These are phyloP conservation scores for Diplodia intermedia DNA, from an alignment of 2,329 filamentous ascomycete species.

Conservation along the genomic window DNA sequence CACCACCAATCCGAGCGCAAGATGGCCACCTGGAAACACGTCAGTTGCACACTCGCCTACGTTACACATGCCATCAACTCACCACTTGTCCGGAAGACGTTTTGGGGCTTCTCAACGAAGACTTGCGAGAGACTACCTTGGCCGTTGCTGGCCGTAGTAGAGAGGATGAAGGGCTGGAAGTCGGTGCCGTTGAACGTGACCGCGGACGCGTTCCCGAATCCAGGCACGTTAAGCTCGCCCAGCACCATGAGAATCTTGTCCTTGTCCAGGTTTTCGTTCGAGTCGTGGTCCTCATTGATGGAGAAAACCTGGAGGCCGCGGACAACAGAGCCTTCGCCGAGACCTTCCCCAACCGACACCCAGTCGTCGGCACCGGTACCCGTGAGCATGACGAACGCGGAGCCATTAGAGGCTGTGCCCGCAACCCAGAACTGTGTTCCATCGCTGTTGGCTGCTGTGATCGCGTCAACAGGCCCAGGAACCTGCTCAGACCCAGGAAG, in stretches of 20 bases:
- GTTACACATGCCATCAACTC: conserved; percentile 47
- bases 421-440: conserved; percentile 81
- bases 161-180: conserved; percentile 80
- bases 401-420: conserved; percentile 72
- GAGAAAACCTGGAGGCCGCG: conserved; percentile 82
- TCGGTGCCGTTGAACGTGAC: conserved; percentile 85
- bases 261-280: conserved; percentile 67
- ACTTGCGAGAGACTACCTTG: conserved; percentile 79
- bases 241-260: conserved; percentile 80
- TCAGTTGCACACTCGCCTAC: conserved; percentile 2
- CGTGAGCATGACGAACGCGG: conserved; percentile 71
- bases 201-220: conserved; percentile 82
- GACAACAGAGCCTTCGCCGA: conserved; percentile 72
- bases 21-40: conserved; percentile 16
- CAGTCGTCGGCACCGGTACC: conserved; percentile 80
- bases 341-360: conserved; percentile 67
- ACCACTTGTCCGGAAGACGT: conserved; percentile 73
- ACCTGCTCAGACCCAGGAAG: conserved; percentile 69
- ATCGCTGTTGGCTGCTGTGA: conserved; percentile 76
- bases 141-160: conserved; percentile 64
- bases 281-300: conserved; percentile 70
- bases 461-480: conserved; percentile 78
- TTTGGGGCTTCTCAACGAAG: conserved; percentile 78
- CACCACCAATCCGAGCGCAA: conserved; percentile 78
- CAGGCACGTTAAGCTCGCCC: conserved; percentile 77